These are phyloP conservation scores for Nidula niveotomentosa DNA, from an alignment of 1,284 basidiomycete species.

Conservation along the genomic window DNA sequence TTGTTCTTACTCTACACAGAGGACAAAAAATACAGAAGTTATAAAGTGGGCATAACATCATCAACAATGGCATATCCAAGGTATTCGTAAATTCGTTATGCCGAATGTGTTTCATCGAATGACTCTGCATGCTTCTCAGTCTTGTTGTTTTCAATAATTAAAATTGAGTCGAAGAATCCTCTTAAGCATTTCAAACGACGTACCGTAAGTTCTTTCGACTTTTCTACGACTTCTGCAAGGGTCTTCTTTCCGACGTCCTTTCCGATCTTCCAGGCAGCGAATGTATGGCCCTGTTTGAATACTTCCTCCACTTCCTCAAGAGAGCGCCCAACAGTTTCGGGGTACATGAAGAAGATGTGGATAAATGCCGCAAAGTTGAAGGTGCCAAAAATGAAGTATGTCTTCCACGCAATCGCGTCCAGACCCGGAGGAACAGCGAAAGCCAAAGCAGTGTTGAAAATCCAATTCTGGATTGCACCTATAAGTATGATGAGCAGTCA, in stretches of 20 bases:
- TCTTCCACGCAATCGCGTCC: slow-evolving; percentile 52
- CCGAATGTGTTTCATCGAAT: background rate
- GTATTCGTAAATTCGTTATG: background rate
- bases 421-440: slow-evolving; percentile 63
- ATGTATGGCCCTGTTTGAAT: slow-evolving; percentile 66
- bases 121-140: slow-evolving; percentile 1
- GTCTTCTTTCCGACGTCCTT: slow-evolving; percentile 64
- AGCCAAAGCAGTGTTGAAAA: slow-evolving; percentile 73
- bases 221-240: slow-evolving; percentile 33
- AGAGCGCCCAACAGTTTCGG: slow-evolving; percentile 70
- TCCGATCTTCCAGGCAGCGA: slow-evolving; percentile 70
- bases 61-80: no score
- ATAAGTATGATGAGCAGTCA: no score
- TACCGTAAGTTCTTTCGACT: slow-evolving; percentile 14
- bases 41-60: no score
- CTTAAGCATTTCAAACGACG: background rate
- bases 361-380: slow-evolving; percentile 75
- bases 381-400: slow-evolving; percentile 75
- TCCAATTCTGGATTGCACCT: slow-evolving; percentile 46
- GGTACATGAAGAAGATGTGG: slow-evolving; percentile 74
- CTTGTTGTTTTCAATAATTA: slow-evolving; percentile 2
- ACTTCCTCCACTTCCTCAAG: slow-evolving; percentile 79
- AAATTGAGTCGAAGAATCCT: background rate
- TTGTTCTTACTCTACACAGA: no score
- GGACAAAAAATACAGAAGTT: no score